phyloP scores from a whole-genome alignment of 176 grass and related monocot genomes.

The Triticum monococcum region DNA sequence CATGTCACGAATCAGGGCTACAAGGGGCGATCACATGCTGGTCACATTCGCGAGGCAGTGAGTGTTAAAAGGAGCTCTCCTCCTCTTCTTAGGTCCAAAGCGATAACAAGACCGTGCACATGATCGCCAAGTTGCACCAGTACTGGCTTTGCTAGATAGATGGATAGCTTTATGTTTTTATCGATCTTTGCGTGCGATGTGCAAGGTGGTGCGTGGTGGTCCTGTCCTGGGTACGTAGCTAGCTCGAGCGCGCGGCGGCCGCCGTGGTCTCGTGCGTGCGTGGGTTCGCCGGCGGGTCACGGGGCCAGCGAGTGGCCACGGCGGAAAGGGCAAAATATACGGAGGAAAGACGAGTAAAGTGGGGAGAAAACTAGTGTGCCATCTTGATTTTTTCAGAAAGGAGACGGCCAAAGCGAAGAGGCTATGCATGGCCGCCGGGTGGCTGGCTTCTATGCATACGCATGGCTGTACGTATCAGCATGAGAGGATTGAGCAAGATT shows the following conservation, averaged over 20 bases:
- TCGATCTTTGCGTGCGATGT: background rate
- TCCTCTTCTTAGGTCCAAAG: background rate
- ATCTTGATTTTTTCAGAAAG: background rate
- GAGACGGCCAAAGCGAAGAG: background rate
- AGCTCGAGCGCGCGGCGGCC: background rate
- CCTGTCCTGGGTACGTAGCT: background rate
- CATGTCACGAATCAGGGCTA: conserved; percentile 17
- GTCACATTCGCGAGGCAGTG: conserved; percentile 12
- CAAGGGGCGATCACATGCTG: conserved; percentile 21
- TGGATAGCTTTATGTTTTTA: conserved; percentile 8
- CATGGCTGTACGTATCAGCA: background rate
- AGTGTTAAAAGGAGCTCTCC: background rate
- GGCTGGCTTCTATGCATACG: background rate
- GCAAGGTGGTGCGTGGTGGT: background rate
- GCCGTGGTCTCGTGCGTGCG: background rate
- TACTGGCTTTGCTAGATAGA: background rate
- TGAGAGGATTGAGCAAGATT: background rate
- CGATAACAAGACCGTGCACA: conserved; percentile 18
- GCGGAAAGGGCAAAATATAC: background rate
- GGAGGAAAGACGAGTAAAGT: background rate
- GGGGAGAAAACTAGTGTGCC: background rate
- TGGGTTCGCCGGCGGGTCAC: background rate
- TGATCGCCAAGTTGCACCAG: conserved; percentile 20
- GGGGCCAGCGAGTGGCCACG: background rate
- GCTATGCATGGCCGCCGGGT: background rate